These are phyloP conservation scores for Xylaria sp. DNA, from an alignment of 2,329 filamentous ascomycete genomes.

Conservation along the genomic window DNA sequence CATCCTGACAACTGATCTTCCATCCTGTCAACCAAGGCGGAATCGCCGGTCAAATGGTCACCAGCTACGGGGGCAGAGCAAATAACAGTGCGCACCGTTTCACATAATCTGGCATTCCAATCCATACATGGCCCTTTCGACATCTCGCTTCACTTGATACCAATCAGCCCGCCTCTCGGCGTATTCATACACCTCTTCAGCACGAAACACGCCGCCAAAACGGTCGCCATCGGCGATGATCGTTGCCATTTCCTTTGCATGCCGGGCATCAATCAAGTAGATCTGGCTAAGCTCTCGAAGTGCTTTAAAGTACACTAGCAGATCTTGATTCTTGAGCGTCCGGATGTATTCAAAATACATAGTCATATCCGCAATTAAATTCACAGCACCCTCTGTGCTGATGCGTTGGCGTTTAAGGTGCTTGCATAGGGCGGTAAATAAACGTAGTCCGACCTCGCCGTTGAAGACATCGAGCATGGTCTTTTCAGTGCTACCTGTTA, in stretches of 20 bases:
- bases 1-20: not conserved
- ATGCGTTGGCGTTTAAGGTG: slow-evolving; percentile 96
- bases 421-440: slow-evolving; percentile 94
- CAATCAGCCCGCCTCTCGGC: slow-evolving; percentile 93
- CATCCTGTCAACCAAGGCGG: slow-evolving; percentile 2
- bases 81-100: slow-evolving; percentile 15
- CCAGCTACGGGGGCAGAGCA: not conserved
- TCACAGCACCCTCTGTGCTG: slow-evolving; percentile 87
- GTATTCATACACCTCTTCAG: slow-evolving; percentile 98
- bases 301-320: slow-evolving; percentile 90
- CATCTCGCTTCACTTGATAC: slow-evolving; percentile 87
- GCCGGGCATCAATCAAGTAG: slow-evolving; percentile 85
- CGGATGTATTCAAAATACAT: slow-evolving; percentile 88
- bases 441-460: slow-evolving; percentile 91
- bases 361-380: slow-evolving; percentile 96
- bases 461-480: slow-evolving; percentile 99
- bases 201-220: slow-evolving; percentile 90
- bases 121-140: slow-evolving; percentile 97
- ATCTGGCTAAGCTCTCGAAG: slow-evolving; percentile 94
- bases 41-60: slow-evolving; percentile 1
- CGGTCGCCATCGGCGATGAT: slow-evolving; percentile 93
- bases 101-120: slow-evolving; percentile 89
- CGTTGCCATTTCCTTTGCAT: slow-evolving; percentile 93
- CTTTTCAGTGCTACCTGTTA: slow-evolving; percentile 95
- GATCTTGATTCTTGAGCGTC: slow-evolving; percentile 81